Conservation (phyloP, 2,329 filamentous ascomycete genomes). For the Colletotrichum incanum region DNA sequence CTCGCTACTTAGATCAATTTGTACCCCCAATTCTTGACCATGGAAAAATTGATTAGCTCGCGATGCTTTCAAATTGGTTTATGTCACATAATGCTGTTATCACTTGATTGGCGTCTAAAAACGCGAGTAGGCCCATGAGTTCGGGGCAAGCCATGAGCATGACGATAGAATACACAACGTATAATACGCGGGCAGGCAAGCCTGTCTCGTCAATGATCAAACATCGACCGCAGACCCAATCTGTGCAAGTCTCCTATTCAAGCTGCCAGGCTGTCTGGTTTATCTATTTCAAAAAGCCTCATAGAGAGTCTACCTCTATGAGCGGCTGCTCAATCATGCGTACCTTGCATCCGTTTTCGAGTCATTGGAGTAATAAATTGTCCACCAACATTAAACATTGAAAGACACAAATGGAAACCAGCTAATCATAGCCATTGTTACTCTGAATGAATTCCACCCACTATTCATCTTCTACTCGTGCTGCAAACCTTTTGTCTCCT, state of each 20-base stretch:
- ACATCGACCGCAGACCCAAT: background rate
- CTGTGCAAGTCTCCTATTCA: background rate
- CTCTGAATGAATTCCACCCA: background rate
- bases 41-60: no score
- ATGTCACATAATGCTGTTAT: background rate
- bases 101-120: no score
- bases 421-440: background rate
- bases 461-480: background rate
- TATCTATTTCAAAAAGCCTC: no score
- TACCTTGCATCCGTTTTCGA: no score
- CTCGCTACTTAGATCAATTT: background rate
- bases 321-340: no score
- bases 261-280: background rate
- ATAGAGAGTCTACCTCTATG: no score
- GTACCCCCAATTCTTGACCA: background rate
- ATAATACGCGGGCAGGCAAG: background rate
- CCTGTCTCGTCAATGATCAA: background rate
- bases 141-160: no score
- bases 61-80: no score
- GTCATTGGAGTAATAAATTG: no score
- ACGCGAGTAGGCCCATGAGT: no score
- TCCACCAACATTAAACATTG: no score
- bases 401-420: no score
- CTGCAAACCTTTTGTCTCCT: slow-evolving; percentile 1
- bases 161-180: background rate